Conservation (phyloP, 179 eudicot genomes). For the Camellia oleifera region DNA sequence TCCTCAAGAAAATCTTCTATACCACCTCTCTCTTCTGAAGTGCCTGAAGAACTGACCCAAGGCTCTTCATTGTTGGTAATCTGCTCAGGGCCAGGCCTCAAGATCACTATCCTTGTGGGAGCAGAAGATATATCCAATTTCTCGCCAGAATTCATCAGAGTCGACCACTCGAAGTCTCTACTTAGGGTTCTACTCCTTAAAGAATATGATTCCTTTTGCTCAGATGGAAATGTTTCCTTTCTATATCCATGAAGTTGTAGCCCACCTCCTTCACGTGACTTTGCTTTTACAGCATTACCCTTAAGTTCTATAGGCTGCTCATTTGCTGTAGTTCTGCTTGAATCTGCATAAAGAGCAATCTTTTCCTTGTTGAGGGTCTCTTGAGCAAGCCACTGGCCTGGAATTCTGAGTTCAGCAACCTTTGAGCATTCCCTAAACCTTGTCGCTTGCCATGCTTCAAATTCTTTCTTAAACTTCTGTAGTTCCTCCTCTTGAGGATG, state of each 20-base stretch:
- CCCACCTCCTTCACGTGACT: slow-evolving; percentile 27
- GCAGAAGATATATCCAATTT: slow-evolving; percentile 36
- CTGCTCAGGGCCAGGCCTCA: slow-evolving; percentile 86
- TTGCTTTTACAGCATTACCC: slow-evolving; percentile 23
- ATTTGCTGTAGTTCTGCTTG: slow-evolving; percentile 27
- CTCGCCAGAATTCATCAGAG: slow-evolving; percentile 31
- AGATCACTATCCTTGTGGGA: slow-evolving; percentile 69
- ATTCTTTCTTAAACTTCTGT: slow-evolving; percentile 90
- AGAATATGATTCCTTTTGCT: slow-evolving; percentile 36
- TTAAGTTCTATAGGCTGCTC: slow-evolving; percentile 35
- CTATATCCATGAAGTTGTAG: slow-evolving; percentile 21
- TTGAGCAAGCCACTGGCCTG: slow-evolving; percentile 71
- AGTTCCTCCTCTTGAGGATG: slow-evolving; percentile 99
- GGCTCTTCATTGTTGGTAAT: slow-evolving; percentile 56
- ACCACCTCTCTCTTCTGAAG: slow-evolving; percentile 65
- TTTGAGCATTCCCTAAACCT: slow-evolving; percentile 82
- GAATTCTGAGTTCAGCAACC: slow-evolving; percentile 52
- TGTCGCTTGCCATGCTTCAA: slow-evolving; percentile 94
- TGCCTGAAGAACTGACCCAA: slow-evolving; percentile 67
- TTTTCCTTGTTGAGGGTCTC: slow-evolving; percentile 80
- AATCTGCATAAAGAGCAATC: slow-evolving; percentile 53
- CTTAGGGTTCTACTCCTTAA: slow-evolving; percentile 35
- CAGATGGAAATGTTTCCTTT: slow-evolving; percentile 27
- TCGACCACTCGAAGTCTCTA: slow-evolving; percentile 39
- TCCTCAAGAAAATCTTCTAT: slow-evolving; percentile 96